Evolutionary conservation across 2,329 filamentous ascomycete genomes (phyloP).

Genomic region (Alternaria sp.): DNA sequence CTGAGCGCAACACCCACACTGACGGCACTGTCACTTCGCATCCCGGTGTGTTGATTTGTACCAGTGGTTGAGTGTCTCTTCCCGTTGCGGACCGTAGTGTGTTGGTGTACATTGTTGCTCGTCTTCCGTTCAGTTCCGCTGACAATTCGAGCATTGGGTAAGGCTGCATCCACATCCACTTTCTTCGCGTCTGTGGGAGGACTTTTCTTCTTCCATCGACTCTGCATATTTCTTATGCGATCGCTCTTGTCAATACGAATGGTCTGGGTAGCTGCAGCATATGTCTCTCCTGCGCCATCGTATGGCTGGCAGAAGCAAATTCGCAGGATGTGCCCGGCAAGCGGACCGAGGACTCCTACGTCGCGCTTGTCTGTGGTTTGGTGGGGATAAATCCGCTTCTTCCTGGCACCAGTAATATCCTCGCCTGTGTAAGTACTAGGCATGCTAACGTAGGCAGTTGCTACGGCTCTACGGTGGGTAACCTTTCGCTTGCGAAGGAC

Average conservation of each 20-base stretch:
- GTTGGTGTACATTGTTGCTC: slow-evolving; percentile 1
- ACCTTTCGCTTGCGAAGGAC: slow-evolving; percentile 23
- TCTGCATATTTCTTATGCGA: slow-evolving; percentile 3
- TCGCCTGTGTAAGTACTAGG: slow-evolving; percentile 2
- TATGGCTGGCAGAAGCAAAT: slow-evolving; percentile 51
- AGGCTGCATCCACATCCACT: slow-evolving; percentile 16
- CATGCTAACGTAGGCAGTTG: slow-evolving; percentile 8
- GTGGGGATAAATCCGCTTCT: slow-evolving; percentile 1
- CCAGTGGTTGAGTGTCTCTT: neutral
- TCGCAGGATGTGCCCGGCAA: slow-evolving; percentile 37
- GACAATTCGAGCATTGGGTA: slow-evolving; percentile 27
- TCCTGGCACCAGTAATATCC: neutral
- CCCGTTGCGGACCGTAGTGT: neutral
- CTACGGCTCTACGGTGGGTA: slow-evolving; percentile 8
- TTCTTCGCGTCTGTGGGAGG: neutral
- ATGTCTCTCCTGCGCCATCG: slow-evolving; percentile 33
- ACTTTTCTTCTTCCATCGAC: slow-evolving; percentile 11
- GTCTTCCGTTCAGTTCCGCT: slow-evolving; percentile 8
- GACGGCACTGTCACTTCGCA: slow-evolving; percentile 37
- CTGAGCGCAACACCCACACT: slow-evolving; percentile 36
- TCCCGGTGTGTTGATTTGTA: slow-evolving; percentile 1
- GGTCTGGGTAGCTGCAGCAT: slow-evolving; percentile 8
- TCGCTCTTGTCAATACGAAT: slow-evolving; percentile 11
- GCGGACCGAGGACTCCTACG: slow-evolving; percentile 16
- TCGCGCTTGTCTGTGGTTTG: slow-evolving; percentile 2